Evolutionary conservation across 257 asterid genomes (phyloP).

Genomic region (Petunia secreta): DNA sequence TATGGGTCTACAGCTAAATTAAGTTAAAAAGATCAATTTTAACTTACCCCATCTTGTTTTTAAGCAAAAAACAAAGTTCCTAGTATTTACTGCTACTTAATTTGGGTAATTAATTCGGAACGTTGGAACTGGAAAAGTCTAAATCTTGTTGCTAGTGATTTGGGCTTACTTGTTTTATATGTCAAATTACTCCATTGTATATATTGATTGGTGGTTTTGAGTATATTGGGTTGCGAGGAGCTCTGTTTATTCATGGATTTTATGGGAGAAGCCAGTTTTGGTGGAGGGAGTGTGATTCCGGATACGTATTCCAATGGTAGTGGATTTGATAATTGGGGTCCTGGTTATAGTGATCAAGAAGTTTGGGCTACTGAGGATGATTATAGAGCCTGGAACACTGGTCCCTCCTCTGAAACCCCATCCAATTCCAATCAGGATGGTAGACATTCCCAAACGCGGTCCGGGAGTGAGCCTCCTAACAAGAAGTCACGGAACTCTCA

Average conservation of each 20-base stretch:
- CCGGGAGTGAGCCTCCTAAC: constrained; percentile 33
- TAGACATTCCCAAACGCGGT: constrained; percentile 1
- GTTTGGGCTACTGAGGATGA: constrained; percentile 44
- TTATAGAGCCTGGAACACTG: constrained; percentile 33
- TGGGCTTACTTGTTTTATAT: constrained; percentile 2
- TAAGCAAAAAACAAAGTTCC: not conserved
- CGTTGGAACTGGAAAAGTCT: not conserved
- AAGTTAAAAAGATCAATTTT: not conserved
- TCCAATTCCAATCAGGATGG: constrained; percentile 29
- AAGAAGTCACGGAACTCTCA: constrained; percentile 28
- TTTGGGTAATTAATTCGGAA: constrained; percentile 3
- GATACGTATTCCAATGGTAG: constrained; percentile 1
- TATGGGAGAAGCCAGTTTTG: constrained; percentile 24
- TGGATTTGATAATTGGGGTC: constrained; percentile 33
- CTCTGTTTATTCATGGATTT: constrained; percentile 32
- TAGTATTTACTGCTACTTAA: not conserved
- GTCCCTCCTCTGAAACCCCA: constrained; percentile 21
- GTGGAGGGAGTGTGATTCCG: constrained; percentile 26
- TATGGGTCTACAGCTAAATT: not conserved
- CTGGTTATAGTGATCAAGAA: constrained; percentile 31
- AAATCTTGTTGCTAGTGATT: not conserved
- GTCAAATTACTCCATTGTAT: not conserved
- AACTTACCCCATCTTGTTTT: not conserved
- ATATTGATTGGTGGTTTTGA: constrained; percentile 16
- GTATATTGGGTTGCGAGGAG: not conserved